These are phyloP conservation scores for Populus davidiana DNA, from an alignment of 345 rosid genomes.

Conservation along the genomic window DNA sequence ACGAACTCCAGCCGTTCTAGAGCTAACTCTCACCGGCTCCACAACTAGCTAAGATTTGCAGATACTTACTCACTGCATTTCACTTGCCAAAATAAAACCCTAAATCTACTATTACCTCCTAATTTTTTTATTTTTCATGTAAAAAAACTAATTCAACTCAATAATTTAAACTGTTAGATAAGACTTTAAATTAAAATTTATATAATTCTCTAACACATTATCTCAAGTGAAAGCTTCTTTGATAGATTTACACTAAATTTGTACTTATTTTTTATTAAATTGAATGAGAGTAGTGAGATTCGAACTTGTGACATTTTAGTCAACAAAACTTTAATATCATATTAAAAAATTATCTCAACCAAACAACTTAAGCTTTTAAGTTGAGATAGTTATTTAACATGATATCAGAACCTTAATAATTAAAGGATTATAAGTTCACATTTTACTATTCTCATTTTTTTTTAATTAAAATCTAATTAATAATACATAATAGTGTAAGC, in stretches of 20 bases:
- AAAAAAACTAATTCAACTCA: no score
- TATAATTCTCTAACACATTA: no score
- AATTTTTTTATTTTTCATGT: background rate
- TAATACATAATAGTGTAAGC: no score
- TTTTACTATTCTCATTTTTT: no score
- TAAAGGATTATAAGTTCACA: fast-evolving
- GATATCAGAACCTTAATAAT: fast-evolving
- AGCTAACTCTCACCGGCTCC: background rate
- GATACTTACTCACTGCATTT: background rate
- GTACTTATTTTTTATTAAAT: no score
- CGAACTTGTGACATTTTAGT: fast-evolving
- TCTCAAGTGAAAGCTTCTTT: fast-evolving
- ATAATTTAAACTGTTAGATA: no score
- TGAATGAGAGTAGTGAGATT: no score
- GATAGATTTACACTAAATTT: fast-evolving
- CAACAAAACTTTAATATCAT: fast-evolving
- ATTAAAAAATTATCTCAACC: fast-evolving
- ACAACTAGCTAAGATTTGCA: background rate
- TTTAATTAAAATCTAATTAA: no score
- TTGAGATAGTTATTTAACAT: no score
- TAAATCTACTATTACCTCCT: background rate
- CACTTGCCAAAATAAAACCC: background rate
- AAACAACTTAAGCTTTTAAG: fast-evolving
- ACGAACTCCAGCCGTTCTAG: background rate
- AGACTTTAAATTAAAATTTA: fast-evolving